Percentiles rank a stretch among this genome's conserved stretches.
phyloP scores from a whole-genome alignment of 2,329 filamentous ascomycete species.

The Verticillium isaacii region DNA sequence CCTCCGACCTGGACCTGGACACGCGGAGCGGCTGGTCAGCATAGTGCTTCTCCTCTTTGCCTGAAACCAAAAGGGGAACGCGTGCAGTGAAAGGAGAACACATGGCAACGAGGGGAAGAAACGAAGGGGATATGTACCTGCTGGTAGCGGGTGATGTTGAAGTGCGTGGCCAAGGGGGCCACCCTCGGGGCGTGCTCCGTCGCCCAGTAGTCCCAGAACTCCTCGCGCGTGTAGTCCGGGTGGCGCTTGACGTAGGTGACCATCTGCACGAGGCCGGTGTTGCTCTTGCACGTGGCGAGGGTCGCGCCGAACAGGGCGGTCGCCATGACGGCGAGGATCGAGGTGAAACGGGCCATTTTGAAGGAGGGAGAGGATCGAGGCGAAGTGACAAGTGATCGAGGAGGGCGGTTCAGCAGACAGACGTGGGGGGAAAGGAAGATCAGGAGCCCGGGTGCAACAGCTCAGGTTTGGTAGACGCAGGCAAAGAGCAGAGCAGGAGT shows the following conservation, averaged over 20 bases:
- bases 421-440: background rate
- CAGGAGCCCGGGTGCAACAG: background rate
- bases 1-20: slow-evolving; percentile 19
- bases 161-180: slow-evolving; percentile 18
- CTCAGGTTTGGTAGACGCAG: background rate
- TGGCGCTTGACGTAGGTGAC: slow-evolving; percentile 22
- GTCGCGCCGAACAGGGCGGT: slow-evolving; percentile 2
- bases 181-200: slow-evolving; percentile 23
- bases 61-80: too few relatives aligned
- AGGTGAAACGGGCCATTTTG: slow-evolving; percentile 4
- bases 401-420: background rate
- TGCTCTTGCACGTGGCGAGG: slow-evolving; percentile 29
- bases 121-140: slow-evolving; percentile 15
- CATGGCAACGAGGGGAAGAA: background rate
- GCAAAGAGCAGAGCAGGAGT: background rate
- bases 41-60: too few relatives aligned
- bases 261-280: slow-evolving; percentile 20
- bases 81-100: too few relatives aligned
- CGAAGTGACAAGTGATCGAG: background rate
- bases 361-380: background rate
- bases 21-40: background rate
- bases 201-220: slow-evolving; percentile 25
- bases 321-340: background rate
- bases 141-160: slow-evolving; percentile 22
- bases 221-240: slow-evolving; percentile 16